Percentiles rank a stretch among this genome's conserved stretches.
These are phyloP conservation scores for Phytophthora citrophthora DNA, from an alignment of 352 stramenopile species.

Conservation along the genomic window DNA sequence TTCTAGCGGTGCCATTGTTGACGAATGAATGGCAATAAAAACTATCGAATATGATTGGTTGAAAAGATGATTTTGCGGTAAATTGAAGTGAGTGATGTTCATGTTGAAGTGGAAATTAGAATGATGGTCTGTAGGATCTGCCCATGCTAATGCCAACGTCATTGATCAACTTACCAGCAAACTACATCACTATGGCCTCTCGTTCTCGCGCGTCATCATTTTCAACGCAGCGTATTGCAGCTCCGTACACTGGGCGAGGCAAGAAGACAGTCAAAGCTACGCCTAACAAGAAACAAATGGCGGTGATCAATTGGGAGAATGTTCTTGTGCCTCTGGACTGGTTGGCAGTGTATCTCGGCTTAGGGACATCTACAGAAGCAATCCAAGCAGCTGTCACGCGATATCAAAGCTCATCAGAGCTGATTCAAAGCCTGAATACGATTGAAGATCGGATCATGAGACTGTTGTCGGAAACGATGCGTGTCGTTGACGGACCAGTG, in stretches of 20 bases:
- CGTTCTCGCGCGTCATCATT: conserved; percentile 3
- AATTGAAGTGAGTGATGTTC: conserved; percentile 11
- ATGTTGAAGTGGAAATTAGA: conserved; percentile 18
- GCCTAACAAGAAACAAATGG: conserved; percentile 20
- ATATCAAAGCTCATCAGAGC: conserved; percentile 15
- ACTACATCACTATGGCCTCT: conserved; percentile 10
- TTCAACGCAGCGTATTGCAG: conserved; percentile 11
- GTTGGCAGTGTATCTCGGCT: conserved; percentile 42
- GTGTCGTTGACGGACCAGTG: conserved; percentile 30
- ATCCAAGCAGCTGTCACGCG: conserved; percentile 33
- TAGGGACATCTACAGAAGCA: conserved; percentile 23
- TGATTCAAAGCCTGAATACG: conserved; percentile 13
- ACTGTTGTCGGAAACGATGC: conserved; percentile 38
- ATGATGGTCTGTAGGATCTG: conserved; percentile 1
- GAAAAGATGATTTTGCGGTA: conserved; percentile 7
- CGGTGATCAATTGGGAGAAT: conserved; percentile 64
- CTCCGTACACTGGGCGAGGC: conserved; percentile 2
- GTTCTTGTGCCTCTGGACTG: conserved; percentile 52
- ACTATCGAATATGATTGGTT: conserved; percentile 18
- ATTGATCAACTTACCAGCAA: conserved; percentile 20
- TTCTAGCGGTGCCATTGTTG: conserved; percentile 72
- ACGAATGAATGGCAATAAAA: conserved; percentile 22
- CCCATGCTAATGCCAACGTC: not conserved
- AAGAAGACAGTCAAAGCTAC: not conserved
- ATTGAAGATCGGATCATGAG: conserved; percentile 48